These are phyloP conservation scores for Huiozyma naganishii DNA, from an alignment of 805 yeast genomes.

Conservation along the genomic window DNA sequence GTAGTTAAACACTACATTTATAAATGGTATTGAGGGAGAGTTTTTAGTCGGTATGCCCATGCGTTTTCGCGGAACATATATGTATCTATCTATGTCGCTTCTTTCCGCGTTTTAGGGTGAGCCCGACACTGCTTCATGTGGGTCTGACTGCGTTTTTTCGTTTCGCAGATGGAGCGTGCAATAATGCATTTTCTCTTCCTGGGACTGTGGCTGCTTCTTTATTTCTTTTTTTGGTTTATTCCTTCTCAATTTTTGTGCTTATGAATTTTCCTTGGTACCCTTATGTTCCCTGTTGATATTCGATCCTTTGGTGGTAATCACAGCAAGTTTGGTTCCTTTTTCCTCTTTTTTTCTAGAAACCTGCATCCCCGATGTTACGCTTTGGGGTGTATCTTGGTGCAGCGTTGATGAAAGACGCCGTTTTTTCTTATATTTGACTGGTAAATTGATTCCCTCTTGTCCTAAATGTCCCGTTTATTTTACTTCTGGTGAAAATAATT, in stretches of 20 bases:
- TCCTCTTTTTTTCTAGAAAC: neutral
- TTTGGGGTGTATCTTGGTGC: too few relatives aligned
- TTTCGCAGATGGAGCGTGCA: slow-evolving; percentile 5
- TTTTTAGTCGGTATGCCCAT: slow-evolving; percentile 11
- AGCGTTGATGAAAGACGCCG: too few relatives aligned
- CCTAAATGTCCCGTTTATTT: too few relatives aligned
- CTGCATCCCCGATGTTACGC: too few relatives aligned
- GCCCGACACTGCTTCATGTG: slow-evolving; percentile 10
- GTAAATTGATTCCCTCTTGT: too few relatives aligned
- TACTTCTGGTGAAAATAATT: too few relatives aligned
- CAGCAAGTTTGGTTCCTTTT: neutral
- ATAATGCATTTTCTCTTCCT: slow-evolving; percentile 10
- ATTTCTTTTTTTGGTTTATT: neutral
- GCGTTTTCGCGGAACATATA: too few relatives aligned
- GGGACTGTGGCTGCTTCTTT: neutral
- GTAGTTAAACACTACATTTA: too few relatives aligned
- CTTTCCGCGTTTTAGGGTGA: slow-evolving; percentile 1
- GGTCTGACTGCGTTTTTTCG: too few relatives aligned
- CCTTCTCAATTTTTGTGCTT: neutral
- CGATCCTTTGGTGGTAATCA: neutral
- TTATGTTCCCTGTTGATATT: neutral
- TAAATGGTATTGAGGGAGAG: slow-evolving; percentile 6
- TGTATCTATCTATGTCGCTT: too few relatives aligned
- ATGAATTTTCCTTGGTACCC: neutral
- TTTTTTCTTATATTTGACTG: too few relatives aligned